These are phyloP conservation scores for Amniculicola lignicola DNA, from an alignment of 495 filamentous ascomycete genomes.

Conservation along the genomic window DNA sequence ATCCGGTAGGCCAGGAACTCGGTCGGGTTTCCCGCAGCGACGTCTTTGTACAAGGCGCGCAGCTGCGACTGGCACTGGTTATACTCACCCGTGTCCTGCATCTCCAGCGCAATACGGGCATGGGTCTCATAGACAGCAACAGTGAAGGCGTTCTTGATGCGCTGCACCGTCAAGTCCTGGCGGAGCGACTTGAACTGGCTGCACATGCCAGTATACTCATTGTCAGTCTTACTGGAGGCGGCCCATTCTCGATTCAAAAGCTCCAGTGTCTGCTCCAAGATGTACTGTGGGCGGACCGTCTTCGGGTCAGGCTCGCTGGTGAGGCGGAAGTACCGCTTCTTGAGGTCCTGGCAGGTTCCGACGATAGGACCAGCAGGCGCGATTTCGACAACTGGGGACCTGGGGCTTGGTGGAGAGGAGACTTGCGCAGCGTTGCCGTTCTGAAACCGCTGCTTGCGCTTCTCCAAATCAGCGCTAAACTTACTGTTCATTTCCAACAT, in stretches of 20 bases:
- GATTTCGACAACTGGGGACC: too few species aligned
- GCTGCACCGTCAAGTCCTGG: conserved; percentile 97
- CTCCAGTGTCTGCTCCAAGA: conserved; percentile 81
- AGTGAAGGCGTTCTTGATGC: conserved; percentile 92
- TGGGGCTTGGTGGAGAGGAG: too few species aligned
- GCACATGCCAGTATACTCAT: conserved; percentile 95
- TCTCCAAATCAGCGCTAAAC: conserved; percentile 75
- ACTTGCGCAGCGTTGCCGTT: neutral
- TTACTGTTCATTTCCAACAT: conserved; percentile 77
- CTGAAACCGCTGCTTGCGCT: conserved; percentile 83
- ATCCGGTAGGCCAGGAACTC: conserved; percentile 99
- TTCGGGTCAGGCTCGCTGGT: conserved; percentile 83
- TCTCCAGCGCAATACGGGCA: conserved; percentile 95
- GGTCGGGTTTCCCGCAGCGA: conserved; percentile 81
- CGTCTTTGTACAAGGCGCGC: conserved; percentile 79
- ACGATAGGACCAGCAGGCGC: conserved; percentile 74
- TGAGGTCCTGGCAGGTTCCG: conserved; percentile 76
- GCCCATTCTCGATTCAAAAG: conserved; percentile 92
- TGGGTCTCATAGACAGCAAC: conserved; percentile 96
- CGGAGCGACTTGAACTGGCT: conserved; percentile 99
- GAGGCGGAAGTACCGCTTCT: conserved; percentile 92
- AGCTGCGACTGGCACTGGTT: conserved; percentile 99
- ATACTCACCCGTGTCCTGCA: conserved; percentile 99
- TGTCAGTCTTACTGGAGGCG: conserved; percentile 83
- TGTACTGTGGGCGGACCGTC: conserved; percentile 76